These are phyloP conservation scores for Sarocladium oryzae DNA, from an alignment of 2,329 filamentous ascomycete species.

Conservation along the genomic window DNA sequence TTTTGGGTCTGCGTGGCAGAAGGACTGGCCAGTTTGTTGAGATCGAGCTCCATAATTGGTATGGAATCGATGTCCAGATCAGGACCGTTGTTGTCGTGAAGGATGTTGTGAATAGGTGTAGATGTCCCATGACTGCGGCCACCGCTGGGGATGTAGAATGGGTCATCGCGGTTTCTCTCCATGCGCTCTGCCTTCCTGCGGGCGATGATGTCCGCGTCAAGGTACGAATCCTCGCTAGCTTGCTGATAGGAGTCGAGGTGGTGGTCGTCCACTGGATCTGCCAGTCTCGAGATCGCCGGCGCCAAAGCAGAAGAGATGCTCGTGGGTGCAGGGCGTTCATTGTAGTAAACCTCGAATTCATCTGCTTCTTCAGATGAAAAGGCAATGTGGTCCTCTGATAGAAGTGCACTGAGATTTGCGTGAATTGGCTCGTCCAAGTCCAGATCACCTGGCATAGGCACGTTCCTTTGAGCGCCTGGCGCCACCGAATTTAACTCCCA, in stretches of 20 bases:
- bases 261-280: slow-evolving; percentile 42
- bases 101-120: slow-evolving; percentile 73
- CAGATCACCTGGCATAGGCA: slow-evolving; percentile 69
- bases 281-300: slow-evolving; percentile 49
- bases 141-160: slow-evolving; percentile 73
- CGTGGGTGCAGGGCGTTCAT: slow-evolving; percentile 45
- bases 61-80: slow-evolving; percentile 90
- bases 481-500: slow-evolving; percentile 92
- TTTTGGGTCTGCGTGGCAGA: slow-evolving; percentile 25
- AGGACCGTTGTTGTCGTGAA: slow-evolving; percentile 64
- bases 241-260: slow-evolving; percentile 51
- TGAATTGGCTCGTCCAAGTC: slow-evolving; percentile 82
- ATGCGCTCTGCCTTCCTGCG: slow-evolving; percentile 68
- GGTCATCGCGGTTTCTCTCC: slow-evolving; percentile 85
- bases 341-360: slow-evolving; percentile 63
- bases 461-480: slow-evolving; percentile 72
- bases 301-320: slow-evolving; percentile 40
- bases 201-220: slow-evolving; percentile 68
- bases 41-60: slow-evolving; percentile 86
- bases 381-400: slow-evolving; percentile 49
- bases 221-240: slow-evolving; percentile 55
- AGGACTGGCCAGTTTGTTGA: slow-evolving; percentile 46
- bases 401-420: slow-evolving; percentile 58
- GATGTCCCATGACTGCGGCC: slow-evolving; percentile 46
- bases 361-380: slow-evolving; percentile 50